Evolutionary conservation across 1,284 basidiomycete species (phyloP).

Genomic region (Sphagnurus paluster): DNA sequence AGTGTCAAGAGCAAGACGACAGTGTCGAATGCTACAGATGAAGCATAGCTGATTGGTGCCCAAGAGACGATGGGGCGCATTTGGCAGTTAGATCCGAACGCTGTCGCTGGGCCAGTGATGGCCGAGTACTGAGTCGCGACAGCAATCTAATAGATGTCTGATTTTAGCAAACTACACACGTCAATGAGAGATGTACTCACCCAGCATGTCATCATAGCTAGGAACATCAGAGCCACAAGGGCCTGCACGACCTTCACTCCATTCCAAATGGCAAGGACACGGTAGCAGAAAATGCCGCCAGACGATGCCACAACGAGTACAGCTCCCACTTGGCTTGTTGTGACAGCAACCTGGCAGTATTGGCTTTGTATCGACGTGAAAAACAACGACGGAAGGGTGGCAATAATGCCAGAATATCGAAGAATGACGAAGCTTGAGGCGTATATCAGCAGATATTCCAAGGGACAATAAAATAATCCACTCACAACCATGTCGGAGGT

Average conservation of each 20-base stretch:
- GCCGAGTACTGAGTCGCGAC: constrained; percentile 25
- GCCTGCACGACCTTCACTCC: constrained; percentile 18
- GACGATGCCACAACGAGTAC: constrained; percentile 24
- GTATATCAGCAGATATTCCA: background rate
- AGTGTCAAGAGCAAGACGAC: constrained; percentile 27
- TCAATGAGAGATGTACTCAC: constrained; percentile 12
- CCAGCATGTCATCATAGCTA: constrained; percentile 26
- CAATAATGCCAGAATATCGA: constrained; percentile 27
- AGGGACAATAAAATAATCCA: background rate
- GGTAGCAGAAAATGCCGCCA: constrained; percentile 27
- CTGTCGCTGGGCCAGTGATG: constrained; percentile 16
- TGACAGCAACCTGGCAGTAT: constrained; percentile 25
- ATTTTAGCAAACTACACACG: too few species aligned
- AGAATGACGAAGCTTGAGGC: constrained; percentile 23
- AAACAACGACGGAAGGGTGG: constrained; percentile 23
- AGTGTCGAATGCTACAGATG: constrained; percentile 29
- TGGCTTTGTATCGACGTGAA: constrained; percentile 24
- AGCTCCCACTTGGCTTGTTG: constrained; percentile 24
- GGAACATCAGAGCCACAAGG: constrained; percentile 19
- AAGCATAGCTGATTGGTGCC: constrained; percentile 27
- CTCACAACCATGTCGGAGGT: constrained; percentile 29
- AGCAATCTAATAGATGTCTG: constrained; percentile 26
- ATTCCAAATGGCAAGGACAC: constrained; percentile 27
- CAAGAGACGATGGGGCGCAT: constrained; percentile 25
- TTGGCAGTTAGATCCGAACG: constrained; percentile 29